Base-by-base conservation (phyloP, 2,329 filamentous ascomycete genomes). In the Cercospora zeae-maydis region DNA sequence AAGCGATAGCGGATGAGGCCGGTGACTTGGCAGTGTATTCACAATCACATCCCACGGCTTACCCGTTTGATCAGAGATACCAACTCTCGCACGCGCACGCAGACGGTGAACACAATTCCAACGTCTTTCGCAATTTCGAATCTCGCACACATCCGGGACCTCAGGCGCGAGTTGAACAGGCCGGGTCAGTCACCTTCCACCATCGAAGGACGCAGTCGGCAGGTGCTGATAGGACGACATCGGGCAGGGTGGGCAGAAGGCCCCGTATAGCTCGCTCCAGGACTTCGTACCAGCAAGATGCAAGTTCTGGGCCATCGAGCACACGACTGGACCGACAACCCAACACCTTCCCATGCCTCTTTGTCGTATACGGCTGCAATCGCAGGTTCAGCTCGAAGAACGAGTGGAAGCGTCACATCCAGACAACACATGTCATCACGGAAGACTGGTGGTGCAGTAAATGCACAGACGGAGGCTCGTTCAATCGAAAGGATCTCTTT, bases 401-500 rank as follows among this genome's bases (percentile, higher is more conserved):
- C 74, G 93, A 97, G 75, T 97, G 93, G 93, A 97, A 97, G 76
- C 86, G 93, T 0, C 93, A 98, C 73, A 86, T 93, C 70, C 79
- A 82, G 33, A 90, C 89, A 0, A 90, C 96, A 73, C 93, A 98
- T 73, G 80, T 96, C 21, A 84, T 88, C 59, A 80, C 91, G 2
- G 79, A 84, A 49, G 90, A 87, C 77, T 97, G 88, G 85, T 81
- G 88, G 62, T 98, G 93, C 78, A 83, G 87, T 67, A 80, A 89
- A 33, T 88, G 85, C 64, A 4, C 30, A 31, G 30, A 4, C 30
- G 9, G 30, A 4, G 30, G 5, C 4, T 34, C 31, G 8, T 98
- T 97, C 81, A 96, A 96, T 77, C 89, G 93, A 71, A 96, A 96
- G 74, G 93, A 98, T 72, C 84, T 97, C 9, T 96, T 93, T 78